Evolutionary conservation across 495 filamentous ascomycete genomes (phyloP), one percentile per base, ranked within the genome.

Genomic region (Penicillium samsonianum): DNA sequence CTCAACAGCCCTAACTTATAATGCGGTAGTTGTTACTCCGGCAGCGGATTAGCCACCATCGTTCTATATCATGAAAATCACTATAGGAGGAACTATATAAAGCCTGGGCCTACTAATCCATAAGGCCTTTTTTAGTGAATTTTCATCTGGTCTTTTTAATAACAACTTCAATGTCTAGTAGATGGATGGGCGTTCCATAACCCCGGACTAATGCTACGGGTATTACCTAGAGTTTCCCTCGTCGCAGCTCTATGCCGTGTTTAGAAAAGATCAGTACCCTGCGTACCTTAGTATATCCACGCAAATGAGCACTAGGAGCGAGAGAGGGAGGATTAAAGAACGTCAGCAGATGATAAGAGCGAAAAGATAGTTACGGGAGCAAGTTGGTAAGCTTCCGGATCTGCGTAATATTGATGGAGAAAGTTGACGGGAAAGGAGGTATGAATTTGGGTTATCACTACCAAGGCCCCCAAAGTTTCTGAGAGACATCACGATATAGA

Each of bases 1-100:
- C 45, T 47, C 26, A 19, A 9, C 26, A 47, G 25, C 45, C 45
- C 45, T 25, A 25, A 19, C 45, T 47, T 14, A 47, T 47, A 17
- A 47, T 16, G 8, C 4, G 1, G 26, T 8, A 25, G 45, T 5
- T 47, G 7, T 25, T 47, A 14, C 45, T 47, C 31, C 26, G 31
- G 11, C n/a, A 6, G 45, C 25, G 19, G 12, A 31, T 10, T 4
- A 31, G 12, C n/a, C 12, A 19, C 45, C 45, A 23, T n/a, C 8
- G 31, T n/a, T n/a, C n/a, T n/a, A n/a, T n/a, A n/a, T n/a, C n/a
- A n/a, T n/a, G n/a, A n/a, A n/a, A n/a, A n/a, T 47, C 5, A 47
- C 5, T 4, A 25, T 47, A 1, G 26, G 12, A 47, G 45, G 45
- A 47, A 47, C 23, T n/a, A 47, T 14, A 47, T 4, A 14, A 47